phyloP scores from a whole-genome alignment of 768 basidiomycete genomes.

The Nidularia pulvinata region DNA sequence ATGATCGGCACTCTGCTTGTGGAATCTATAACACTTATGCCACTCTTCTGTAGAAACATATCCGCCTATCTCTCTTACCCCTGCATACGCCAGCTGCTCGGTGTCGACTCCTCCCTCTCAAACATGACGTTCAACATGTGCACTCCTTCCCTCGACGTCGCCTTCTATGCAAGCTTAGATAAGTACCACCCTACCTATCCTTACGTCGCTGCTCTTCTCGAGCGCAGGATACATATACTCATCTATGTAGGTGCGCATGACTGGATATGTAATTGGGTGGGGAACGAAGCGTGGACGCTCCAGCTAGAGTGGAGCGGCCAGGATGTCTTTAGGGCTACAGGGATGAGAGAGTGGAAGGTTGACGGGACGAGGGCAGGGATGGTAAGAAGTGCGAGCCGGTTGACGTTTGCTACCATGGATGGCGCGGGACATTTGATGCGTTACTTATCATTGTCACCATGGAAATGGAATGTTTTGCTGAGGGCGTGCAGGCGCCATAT shows the following conservation, averaged over 20 bases:
- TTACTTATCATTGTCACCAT: not conserved
- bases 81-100: constrained; percentile 51
- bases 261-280: constrained; percentile 60
- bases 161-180: not conserved
- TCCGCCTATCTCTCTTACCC: constrained; percentile 59
- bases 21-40: not conserved
- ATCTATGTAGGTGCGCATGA: constrained; percentile 58
- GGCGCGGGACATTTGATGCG: not conserved
- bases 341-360: not conserved
- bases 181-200: constrained; percentile 31
- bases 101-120: constrained; percentile 47
- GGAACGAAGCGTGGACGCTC: constrained; percentile 38
- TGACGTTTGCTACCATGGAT: not conserved
- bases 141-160: not conserved
- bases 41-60: constrained; percentile 42
- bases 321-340: constrained; percentile 27
- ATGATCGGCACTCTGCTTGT: not conserved
- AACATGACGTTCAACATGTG: not conserved
- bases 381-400: not conserved
- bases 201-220: constrained; percentile 54
- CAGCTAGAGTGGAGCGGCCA: constrained; percentile 44
- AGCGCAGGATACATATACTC: constrained; percentile 55
- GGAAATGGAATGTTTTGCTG: not conserved
- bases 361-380: not conserved
- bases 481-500: not conserved